Evolutionary conservation across 345 rosid species (phyloP).

Genomic region (Kandelia obovata): DNA sequence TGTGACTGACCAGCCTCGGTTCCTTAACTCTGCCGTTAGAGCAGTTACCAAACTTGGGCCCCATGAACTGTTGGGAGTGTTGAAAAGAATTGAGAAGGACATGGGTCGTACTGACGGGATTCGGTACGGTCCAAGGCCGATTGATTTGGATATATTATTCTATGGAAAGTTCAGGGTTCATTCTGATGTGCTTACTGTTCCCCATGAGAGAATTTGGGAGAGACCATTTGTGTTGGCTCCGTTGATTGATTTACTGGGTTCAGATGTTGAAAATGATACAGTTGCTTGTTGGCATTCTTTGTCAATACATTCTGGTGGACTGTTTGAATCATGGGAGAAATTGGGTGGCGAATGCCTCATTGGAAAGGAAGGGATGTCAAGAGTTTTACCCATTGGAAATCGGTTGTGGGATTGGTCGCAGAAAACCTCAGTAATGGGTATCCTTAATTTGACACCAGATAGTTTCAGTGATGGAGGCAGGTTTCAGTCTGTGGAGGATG

Average conservation of each 20-base stretch:
- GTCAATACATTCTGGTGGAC: constrained; percentile 44
- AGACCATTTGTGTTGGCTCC: constrained; percentile 93
- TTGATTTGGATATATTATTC: constrained; percentile 86
- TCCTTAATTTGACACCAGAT: constrained; percentile 89
- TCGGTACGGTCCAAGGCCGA: constrained; percentile 82
- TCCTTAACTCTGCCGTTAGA: constrained; percentile 86
- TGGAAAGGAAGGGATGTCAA: constrained; percentile 69
- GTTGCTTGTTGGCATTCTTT: constrained; percentile 82
- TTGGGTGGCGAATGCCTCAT: constrained; percentile 70
- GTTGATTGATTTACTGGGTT: constrained; percentile 75
- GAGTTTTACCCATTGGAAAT: constrained; percentile 73
- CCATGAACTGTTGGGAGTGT: constrained; percentile 62
- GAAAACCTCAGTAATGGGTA: constrained; percentile 74
- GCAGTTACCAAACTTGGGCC: constrained; percentile 75
- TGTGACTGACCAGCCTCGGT: constrained; percentile 80
- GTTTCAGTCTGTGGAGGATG: constrained; percentile 60
- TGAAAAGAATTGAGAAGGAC: constrained; percentile 71
- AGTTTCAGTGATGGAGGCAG: constrained; percentile 94
- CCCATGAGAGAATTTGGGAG: constrained; percentile 91
- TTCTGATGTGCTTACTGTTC: constrained; percentile 61
- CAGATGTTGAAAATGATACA: constrained; percentile 56
- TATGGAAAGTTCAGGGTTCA: constrained; percentile 59
- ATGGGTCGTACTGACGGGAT: constrained; percentile 76
- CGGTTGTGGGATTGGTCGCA: constrained; percentile 73
- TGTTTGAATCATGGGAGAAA: constrained; percentile 66